Evolutionary conservation across 495 filamentous ascomycete species (phyloP).

Genomic region (Hyaloscypha hepaticicola): DNA sequence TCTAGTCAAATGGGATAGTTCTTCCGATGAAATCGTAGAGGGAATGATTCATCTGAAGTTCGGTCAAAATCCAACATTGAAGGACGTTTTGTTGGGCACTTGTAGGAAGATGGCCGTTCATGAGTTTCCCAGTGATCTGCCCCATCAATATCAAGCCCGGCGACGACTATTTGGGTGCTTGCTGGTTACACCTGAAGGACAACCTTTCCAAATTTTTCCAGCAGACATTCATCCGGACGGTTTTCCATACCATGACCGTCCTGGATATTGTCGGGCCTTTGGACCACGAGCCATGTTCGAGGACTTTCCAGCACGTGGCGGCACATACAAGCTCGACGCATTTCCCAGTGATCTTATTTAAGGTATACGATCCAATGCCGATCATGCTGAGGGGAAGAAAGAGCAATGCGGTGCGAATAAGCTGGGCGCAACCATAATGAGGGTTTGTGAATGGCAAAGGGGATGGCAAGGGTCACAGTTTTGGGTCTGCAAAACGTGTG

Average conservation of each 20-base stretch:
- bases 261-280: too few relatives aligned
- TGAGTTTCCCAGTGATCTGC: slow-evolving; percentile 9
- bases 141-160: too few relatives aligned
- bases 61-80: slow-evolving; percentile 32
- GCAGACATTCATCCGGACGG: too few relatives aligned
- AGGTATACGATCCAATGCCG: slow-evolving; percentile 48
- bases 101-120: slow-evolving; percentile 54
- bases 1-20: slow-evolving; percentile 8
- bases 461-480: background rate
- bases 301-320: too few relatives aligned
- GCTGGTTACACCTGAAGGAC: too few relatives aligned
- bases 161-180: too few relatives aligned
- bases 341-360: slow-evolving; percentile 44
- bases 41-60: slow-evolving; percentile 12
- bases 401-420: background rate
- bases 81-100: slow-evolving; percentile 51
- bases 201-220: too few relatives aligned
- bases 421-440: background rate
- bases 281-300: too few relatives aligned
- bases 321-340: too few relatives aligned
- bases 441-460: background rate
- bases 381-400: background rate
- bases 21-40: slow-evolving; percentile 9
- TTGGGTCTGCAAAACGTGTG: too few relatives aligned
- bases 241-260: too few relatives aligned